Conservation (phyloP, 1,284 basidiomycete genomes). For the Tremellales sp. region DNA sequence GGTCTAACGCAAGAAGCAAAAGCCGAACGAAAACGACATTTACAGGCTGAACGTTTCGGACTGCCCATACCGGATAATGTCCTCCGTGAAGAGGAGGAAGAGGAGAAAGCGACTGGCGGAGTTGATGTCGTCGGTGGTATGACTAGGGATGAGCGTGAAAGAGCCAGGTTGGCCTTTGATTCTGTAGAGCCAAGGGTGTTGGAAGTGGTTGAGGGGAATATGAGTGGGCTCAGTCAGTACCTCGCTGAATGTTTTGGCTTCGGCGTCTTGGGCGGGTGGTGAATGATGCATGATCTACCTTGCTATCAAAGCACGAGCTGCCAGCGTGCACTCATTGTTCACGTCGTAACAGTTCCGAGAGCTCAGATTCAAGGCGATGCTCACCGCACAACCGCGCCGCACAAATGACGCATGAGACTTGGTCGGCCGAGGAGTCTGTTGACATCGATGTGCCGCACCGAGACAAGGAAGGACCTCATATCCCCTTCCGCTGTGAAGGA, state of each 20-base stretch:
- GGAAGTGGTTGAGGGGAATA: conserved; percentile 34
- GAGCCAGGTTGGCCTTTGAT: conserved; percentile 33
- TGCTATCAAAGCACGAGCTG: too few relatives aligned
- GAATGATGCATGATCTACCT: too few relatives aligned
- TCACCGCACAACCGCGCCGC: too few relatives aligned
- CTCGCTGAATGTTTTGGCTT: conserved; percentile 39
- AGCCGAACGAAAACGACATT: conserved; percentile 31
- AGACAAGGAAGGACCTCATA: too few relatives aligned
- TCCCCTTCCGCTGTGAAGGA: too few relatives aligned
- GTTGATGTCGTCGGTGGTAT: conserved; percentile 16
- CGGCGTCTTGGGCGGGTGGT: not conserved
- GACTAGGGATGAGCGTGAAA: conserved; percentile 24
- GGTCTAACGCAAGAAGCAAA: conserved; percentile 10
- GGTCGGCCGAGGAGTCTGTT: too few relatives aligned
- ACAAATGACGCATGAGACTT: too few relatives aligned
- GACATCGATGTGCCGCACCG: too few relatives aligned
- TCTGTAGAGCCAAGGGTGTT: conserved; percentile 29
- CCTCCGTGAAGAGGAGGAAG: conserved; percentile 38
- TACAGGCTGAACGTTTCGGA: conserved; percentile 42
- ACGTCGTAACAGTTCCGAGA: too few relatives aligned
- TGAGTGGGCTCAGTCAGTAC: conserved; percentile 32
- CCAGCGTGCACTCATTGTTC: too few relatives aligned
- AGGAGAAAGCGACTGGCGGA: conserved; percentile 24
- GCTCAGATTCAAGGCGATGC: too few relatives aligned
- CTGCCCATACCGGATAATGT: conserved; percentile 44